Evolutionary conservation across 2,329 filamentous ascomycete genomes (phyloP).

Genomic region (Sphaceloma murrayae): DNA sequence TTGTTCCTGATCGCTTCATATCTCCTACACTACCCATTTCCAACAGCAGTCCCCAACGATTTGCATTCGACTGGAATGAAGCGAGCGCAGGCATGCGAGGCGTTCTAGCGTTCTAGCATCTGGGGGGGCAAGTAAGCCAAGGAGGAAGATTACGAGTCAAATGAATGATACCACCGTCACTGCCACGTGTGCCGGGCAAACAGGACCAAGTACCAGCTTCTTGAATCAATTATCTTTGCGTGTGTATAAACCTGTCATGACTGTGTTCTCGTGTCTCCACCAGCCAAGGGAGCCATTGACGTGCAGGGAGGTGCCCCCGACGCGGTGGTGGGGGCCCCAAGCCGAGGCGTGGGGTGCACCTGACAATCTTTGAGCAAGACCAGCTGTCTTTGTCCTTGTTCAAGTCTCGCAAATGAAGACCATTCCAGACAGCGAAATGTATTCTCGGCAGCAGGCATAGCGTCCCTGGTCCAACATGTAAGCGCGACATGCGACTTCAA

Average conservation of each 20-base stretch:
- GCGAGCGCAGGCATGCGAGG: slow-evolving; percentile 16
- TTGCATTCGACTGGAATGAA: slow-evolving; percentile 1
- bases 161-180: slow-evolving; percentile 15
- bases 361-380: too few relatives aligned
- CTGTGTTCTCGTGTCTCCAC: too few relatives aligned
- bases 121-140: slow-evolving; percentile 8
- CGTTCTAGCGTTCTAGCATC: slow-evolving; percentile 14
- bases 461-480: slow-evolving; percentile 1
- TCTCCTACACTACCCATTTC: not conserved
- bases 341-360: not conserved
- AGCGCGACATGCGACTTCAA: slow-evolving; percentile 9
- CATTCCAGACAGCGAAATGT: not conserved
- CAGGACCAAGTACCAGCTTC: slow-evolving; percentile 14
- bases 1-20: not conserved
- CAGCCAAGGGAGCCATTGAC: too few relatives aligned
- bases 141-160: slow-evolving; percentile 8
- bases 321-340: too few relatives aligned
- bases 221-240: not conserved
- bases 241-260: too few relatives aligned
- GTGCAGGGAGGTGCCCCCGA: too few relatives aligned
- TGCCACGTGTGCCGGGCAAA: slow-evolving; percentile 13
- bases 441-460: not conserved
- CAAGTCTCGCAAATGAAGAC: not conserved
- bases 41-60: not conserved
- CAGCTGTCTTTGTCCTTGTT: slow-evolving; percentile 1